Evolutionary conservation across 2,329 filamentous ascomycete species (phyloP).

Genomic region (Colletotrichum sp.): DNA sequence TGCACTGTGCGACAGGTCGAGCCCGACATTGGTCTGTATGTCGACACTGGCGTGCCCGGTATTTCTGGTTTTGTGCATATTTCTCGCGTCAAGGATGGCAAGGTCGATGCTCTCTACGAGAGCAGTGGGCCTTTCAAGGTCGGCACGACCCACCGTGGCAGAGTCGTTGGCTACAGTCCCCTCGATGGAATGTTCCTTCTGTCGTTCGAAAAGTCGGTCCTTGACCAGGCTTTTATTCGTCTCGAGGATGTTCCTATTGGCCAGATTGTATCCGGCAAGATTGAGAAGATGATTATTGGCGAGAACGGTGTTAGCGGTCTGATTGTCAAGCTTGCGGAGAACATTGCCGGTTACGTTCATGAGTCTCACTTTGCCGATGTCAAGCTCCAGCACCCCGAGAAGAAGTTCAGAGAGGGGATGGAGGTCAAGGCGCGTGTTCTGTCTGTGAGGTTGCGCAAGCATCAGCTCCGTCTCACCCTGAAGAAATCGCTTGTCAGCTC

Average conservation of each 20-base stretch:
- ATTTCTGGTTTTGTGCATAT: conserved; percentile 93
- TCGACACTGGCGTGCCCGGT: conserved; percentile 67
- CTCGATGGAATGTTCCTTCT: conserved; percentile 86
- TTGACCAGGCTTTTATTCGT: conserved; percentile 89
- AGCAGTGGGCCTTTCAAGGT: conserved; percentile 78
- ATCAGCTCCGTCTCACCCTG: conserved; percentile 83
- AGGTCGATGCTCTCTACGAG: conserved; percentile 82
- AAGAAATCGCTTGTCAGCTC: conserved; percentile 96
- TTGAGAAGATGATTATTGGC: conserved; percentile 84
- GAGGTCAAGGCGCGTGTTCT: conserved; percentile 86
- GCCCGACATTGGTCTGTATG: conserved; percentile 79
- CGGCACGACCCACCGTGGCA: conserved; percentile 78
- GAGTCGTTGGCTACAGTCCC: conserved; percentile 85
- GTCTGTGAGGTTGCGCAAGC: conserved; percentile 76
- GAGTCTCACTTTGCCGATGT: conserved; percentile 90
- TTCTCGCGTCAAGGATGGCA: conserved; percentile 87
- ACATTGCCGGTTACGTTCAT: conserved; percentile 86
- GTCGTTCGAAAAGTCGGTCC: conserved; percentile 80
- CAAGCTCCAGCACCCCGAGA: conserved; percentile 88
- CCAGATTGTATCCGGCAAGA: conserved; percentile 77
- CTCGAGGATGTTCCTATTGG: conserved; percentile 89
- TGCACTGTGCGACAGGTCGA: conserved; percentile 84
- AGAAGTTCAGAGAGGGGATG: conserved; percentile 90
- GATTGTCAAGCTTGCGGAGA: conserved; percentile 83
- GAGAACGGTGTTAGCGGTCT: conserved; percentile 80